These are phyloP conservation scores for Mucor plumbeus DNA, from an alignment of 371 early-diverging fungal genomes.

Conservation along the genomic window DNA sequence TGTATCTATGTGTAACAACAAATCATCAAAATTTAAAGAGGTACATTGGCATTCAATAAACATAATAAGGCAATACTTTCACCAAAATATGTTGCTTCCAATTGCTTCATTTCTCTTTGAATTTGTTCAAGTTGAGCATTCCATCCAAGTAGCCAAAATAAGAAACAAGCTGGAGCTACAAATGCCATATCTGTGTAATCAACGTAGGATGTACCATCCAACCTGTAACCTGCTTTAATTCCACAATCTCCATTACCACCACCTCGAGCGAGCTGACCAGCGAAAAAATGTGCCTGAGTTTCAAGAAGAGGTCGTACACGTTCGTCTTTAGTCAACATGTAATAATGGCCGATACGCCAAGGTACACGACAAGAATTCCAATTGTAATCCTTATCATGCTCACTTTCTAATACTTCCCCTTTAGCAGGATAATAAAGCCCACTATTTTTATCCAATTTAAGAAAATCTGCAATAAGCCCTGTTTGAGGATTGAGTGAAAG, in stretches of 20 bases:
- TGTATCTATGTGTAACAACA: conserved; percentile 10
- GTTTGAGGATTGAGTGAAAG: conserved; percentile 55
- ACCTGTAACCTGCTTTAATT: conserved; percentile 61
- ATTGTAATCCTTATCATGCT: conserved; percentile 57
- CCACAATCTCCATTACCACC: conserved; percentile 44
- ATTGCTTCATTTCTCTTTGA: conserved; percentile 54
- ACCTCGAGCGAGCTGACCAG: conserved; percentile 43
- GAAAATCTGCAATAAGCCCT: conserved; percentile 67
- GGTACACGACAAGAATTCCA: conserved; percentile 65
- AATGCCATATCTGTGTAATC: conserved; percentile 69
- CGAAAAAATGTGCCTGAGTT: conserved; percentile 64
- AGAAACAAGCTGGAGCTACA: conserved; percentile 63
- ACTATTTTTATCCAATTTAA: conserved; percentile 46
- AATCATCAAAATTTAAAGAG: conserved; percentile 21
- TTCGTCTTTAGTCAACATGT: conserved; percentile 60
- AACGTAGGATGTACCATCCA: conserved; percentile 55
- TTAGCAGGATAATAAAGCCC: conserved; percentile 51
- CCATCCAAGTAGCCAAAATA: conserved; percentile 63
- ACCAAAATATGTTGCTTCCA: conserved; percentile 67
- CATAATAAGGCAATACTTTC: conserved; percentile 66
- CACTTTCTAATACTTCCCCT: conserved; percentile 56
- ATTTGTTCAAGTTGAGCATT: conserved; percentile 45
- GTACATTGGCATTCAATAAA: conserved; percentile 56
- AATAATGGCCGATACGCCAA: conserved; percentile 69
- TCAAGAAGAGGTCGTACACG: conserved; percentile 55